A percentile compares a stretch with the other conserved stretches of the same genome.
These are phyloP conservation scores for Kwoniella sp. DNA, from an alignment of 768 basidiomycete species.

Conservation along the genomic window DNA sequence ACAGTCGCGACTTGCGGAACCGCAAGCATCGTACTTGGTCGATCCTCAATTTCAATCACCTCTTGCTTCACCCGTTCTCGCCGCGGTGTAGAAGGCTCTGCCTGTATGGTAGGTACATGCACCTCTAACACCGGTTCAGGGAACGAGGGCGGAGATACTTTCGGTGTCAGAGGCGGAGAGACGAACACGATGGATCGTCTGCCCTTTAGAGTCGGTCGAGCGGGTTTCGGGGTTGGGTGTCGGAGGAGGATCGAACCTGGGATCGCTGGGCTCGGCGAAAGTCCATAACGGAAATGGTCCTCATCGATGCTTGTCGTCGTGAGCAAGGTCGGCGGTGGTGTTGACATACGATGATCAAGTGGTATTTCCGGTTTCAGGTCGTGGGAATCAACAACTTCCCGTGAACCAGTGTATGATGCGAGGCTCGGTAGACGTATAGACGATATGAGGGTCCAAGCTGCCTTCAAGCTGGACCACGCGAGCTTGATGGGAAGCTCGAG, in stretches of 20 bases:
- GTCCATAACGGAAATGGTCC: background rate
- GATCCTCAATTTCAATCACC: background rate
- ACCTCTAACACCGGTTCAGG: background rate
- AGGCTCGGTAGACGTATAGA: background rate
- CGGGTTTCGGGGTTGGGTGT: conserved; percentile 7
- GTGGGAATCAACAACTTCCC: too few relatives aligned
- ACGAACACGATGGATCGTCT: conserved; percentile 9
- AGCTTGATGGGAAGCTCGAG: conserved; percentile 15
- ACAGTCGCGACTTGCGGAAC: conserved; percentile 4
- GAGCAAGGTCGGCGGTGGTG: background rate
- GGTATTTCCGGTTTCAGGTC: background rate
- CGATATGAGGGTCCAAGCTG: background rate
- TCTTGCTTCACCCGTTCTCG: background rate
- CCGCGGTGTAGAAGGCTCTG: background rate
- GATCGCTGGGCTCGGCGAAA: conserved; percentile 9
- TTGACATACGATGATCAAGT: background rate
- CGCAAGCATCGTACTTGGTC: background rate
- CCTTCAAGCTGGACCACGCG: background rate
- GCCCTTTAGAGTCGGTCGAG: conserved; percentile 6
- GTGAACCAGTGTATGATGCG: too few relatives aligned
- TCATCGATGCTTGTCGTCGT: background rate
- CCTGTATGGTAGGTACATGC: background rate
- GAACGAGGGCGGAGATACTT: conserved; percentile 17
- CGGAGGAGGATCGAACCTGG: conserved; percentile 17
- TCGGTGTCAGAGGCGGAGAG: conserved; percentile 5